Evolutionary conservation across 768 basidiomycete genomes (phyloP).

Genomic region (Cystobasidium onofrii): DNA sequence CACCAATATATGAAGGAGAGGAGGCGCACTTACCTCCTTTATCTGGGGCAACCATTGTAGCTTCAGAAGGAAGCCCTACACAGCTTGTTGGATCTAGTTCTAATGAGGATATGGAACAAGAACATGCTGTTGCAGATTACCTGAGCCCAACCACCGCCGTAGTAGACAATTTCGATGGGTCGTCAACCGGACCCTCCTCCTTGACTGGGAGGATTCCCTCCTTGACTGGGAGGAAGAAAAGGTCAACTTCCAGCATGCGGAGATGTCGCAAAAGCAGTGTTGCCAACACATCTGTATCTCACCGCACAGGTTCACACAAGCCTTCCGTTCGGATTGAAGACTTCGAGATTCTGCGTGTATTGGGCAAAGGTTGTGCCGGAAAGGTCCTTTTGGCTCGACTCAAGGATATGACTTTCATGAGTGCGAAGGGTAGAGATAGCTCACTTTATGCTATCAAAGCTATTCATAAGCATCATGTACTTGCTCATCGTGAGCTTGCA

Average conservation of each 20-base stretch:
- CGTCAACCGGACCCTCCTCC: background rate
- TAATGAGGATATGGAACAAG: background rate
- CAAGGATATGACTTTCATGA: slow-evolving; percentile 47
- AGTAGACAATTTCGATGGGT: background rate
- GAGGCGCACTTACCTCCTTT: background rate
- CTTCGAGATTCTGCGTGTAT: slow-evolving; percentile 93
- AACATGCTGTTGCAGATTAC: background rate
- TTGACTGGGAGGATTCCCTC: background rate
- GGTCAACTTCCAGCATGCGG: background rate
- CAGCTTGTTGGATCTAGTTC: background rate
- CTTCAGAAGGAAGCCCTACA: background rate
- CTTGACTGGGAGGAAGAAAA: background rate
- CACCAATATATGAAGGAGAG: background rate
- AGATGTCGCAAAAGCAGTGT: background rate
- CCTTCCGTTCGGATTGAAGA: slow-evolving; percentile 56
- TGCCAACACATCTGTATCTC: background rate
- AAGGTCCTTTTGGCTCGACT: slow-evolving; percentile 79
- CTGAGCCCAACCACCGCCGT: background rate
- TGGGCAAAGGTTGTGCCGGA: slow-evolving; percentile 95
- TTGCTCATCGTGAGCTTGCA: slow-evolving; percentile 90
- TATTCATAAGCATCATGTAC: slow-evolving; percentile 77
- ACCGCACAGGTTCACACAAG: slow-evolving; percentile 30
- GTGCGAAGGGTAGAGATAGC: slow-evolving; percentile 45
- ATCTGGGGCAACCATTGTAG: background rate
- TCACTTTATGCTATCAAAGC: slow-evolving; percentile 87